Evolutionary conservation across 1,139 yeast genomes (phyloP), one percentile per base, ranked within the genome.

Genomic region (Geotrichum restrictum): DNA sequence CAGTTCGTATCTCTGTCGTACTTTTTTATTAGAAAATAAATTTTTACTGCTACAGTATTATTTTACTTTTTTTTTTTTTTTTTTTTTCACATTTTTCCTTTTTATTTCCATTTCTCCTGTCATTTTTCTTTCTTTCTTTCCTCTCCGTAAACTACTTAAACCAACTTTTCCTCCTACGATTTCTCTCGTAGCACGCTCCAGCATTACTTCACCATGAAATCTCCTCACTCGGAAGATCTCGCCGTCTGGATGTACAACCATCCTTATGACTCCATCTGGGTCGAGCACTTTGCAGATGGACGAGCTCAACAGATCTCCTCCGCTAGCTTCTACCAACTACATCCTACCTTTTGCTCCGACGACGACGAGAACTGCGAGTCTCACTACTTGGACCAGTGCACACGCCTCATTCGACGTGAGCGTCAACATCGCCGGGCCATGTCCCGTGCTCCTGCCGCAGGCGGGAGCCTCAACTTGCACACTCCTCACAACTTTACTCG

Each of bases 191-290:
- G 19, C 38, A 11, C 5, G 19, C 38, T 5, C 38, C 8, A 8
- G 13, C 33, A 31, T 13, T 10, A 8, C 29, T 5, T 10, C 33
- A 40, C 18, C 22, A 48, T 48, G 51, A 41, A 27, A 21, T 48
- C 51, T 6, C 51, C 51, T 11, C 51, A 48, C 14, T 48, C 51
- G 7, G 51, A 48, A 42, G 51, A 48, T 11, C 38, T 48, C 22
- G 51, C 51, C 18, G 27, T 48, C n/a, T 48, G 45, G 45, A 29
- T 48, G 31, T 24, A 18, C 32, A 42, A 34, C 47, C 51, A 48
- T 27, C 51, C 51, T 8, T 48, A 33, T 27, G 51, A 48, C 39
- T 48, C 51, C 32, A 42, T 48, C 14, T 48, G 51, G 51, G 51
- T 34, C 19, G 51, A 48, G 27, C 51, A 48, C 40, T 34, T 48